These are phyloP conservation scores for Capronia coronata DNA, from an alignment of 2,329 filamentous ascomycete species.

Conservation along the genomic window DNA sequence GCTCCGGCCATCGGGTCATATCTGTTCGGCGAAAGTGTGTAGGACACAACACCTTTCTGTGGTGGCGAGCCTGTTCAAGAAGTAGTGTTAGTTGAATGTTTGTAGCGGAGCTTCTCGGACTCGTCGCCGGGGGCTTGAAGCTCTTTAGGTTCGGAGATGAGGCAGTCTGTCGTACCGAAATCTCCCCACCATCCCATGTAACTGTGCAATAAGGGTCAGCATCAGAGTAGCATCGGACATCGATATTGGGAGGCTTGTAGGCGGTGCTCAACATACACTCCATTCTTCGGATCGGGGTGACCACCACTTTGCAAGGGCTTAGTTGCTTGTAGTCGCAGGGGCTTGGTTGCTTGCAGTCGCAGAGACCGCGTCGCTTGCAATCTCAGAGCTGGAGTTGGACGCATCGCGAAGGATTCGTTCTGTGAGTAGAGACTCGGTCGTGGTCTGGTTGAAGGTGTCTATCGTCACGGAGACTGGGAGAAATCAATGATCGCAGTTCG, in stretches of 20 bases:
- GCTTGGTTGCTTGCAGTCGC: conserved; percentile 24
- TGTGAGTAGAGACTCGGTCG: background rate
- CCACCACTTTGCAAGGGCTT: conserved; percentile 26
- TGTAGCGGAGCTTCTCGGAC: background rate
- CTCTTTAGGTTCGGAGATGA: background rate
- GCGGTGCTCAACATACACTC: conserved; percentile 32
- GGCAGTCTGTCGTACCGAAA: conserved; percentile 53
- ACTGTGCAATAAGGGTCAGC: conserved; percentile 43
- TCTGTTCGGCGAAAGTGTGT: conserved; percentile 77
- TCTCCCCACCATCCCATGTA: conserved; percentile 69
- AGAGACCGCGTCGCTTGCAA: conserved; percentile 28
- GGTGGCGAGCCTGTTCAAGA: conserved; percentile 40
- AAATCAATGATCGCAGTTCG: conserved; percentile 8
- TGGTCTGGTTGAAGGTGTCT: background rate
- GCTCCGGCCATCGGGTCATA: conserved; percentile 79
- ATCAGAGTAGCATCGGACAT: too few species aligned
- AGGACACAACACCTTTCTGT: conserved; percentile 60
- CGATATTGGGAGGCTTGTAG: background rate
- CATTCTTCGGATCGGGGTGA: conserved; percentile 38
- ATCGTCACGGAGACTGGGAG: background rate
- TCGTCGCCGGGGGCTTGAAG: background rate
- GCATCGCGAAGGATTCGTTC: conserved; percentile 17
- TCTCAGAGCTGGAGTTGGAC: conserved; percentile 21
- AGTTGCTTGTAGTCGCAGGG: conserved; percentile 26
- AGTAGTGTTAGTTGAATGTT: conserved; percentile 2